Conservation (phyloP, 495 filamentous ascomycete genomes). For the Choiromyces venosus region DNA sequence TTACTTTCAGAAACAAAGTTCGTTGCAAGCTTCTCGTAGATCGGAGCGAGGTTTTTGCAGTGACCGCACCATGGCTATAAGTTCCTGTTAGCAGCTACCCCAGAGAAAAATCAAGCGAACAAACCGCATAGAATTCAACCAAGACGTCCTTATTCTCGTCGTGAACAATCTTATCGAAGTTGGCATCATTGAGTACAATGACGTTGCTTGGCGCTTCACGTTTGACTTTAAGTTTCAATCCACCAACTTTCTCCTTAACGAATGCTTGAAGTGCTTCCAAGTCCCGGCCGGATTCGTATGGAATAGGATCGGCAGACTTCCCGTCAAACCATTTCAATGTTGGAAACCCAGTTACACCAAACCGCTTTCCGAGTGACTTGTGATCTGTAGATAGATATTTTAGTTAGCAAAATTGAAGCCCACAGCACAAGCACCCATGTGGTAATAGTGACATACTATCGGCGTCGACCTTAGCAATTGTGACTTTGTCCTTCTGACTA, state of each 20-base stretch:
- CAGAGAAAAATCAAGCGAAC: not conserved
- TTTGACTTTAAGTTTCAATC: constrained; percentile 65
- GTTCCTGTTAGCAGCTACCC: constrained; percentile 2
- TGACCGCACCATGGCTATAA: constrained; percentile 54
- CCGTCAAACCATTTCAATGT: constrained; percentile 98
- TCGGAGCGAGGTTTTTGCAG: constrained; percentile 90
- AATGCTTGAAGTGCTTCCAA: constrained; percentile 76
- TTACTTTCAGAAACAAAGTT: constrained; percentile 71
- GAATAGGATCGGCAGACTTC: constrained; percentile 78
- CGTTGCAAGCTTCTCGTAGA: constrained; percentile 79
- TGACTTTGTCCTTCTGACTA: constrained; percentile 71
- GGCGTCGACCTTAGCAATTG: constrained; percentile 92
- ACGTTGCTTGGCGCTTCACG: constrained; percentile 69
- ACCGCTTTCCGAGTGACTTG: constrained; percentile 72
- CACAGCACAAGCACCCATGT: not conserved
- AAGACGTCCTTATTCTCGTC: constrained; percentile 84
- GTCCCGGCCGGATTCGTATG: constrained; percentile 83
- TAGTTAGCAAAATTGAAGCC: constrained; percentile 1
- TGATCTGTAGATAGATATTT: constrained; percentile 49
- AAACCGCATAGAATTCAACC: constrained; percentile 65
- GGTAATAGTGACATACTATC: constrained; percentile 48
- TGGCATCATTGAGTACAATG: constrained; percentile 68
- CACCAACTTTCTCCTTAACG: constrained; percentile 76
- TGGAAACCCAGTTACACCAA: constrained; percentile 88
- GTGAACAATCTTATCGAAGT: constrained; percentile 61